phyloP scores from a whole-genome alignment of 805 yeast species.

The Martiniozyma abietophila region DNA sequence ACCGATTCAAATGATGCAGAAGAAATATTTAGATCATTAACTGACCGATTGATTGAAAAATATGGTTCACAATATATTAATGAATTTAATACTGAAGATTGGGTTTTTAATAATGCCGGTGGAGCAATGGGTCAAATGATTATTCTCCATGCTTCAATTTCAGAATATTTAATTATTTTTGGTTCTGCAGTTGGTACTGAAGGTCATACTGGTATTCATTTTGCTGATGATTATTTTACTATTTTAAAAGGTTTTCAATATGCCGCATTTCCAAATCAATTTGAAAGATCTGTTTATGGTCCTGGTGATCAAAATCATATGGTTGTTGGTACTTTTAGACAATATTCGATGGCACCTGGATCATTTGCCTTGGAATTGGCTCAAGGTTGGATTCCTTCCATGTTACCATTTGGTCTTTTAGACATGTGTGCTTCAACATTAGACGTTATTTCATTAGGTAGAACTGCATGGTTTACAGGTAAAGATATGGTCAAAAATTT shows the following conservation, averaged over 20 bases:
- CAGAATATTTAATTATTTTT: constrained; percentile 87
- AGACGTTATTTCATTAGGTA: constrained; percentile 58
- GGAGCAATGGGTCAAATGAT: constrained; percentile 98
- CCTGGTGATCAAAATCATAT: constrained; percentile 89
- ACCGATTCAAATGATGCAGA: constrained; percentile 54
- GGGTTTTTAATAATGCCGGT: constrained; percentile 98
- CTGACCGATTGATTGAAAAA: constrained; percentile 43
- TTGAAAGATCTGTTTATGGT: constrained; percentile 56
- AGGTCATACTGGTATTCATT: constrained; percentile 93
- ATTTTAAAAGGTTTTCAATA: constrained; percentile 71
- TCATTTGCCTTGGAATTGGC: constrained; percentile 90
- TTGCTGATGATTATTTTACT: constrained; percentile 95
- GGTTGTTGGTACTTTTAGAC: constrained; percentile 64
- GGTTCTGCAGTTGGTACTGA: constrained; percentile 93
- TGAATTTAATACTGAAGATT: constrained; percentile 64
- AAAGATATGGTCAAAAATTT: constrained; percentile 67
- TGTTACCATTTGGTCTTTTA: constrained; percentile 92
- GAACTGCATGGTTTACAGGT: constrained; percentile 70
- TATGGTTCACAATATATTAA: constrained; percentile 68
- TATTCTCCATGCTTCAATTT: constrained; percentile 86
- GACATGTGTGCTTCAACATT: constrained; percentile 74
- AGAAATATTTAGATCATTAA: constrained; percentile 52
- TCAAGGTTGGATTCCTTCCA: constrained; percentile 97
- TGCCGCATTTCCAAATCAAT: constrained; percentile 61
- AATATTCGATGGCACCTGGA: constrained; percentile 76